Base-by-base conservation (phyloP, 139 green algal genomes). In the Eudorina sp. region DNA sequence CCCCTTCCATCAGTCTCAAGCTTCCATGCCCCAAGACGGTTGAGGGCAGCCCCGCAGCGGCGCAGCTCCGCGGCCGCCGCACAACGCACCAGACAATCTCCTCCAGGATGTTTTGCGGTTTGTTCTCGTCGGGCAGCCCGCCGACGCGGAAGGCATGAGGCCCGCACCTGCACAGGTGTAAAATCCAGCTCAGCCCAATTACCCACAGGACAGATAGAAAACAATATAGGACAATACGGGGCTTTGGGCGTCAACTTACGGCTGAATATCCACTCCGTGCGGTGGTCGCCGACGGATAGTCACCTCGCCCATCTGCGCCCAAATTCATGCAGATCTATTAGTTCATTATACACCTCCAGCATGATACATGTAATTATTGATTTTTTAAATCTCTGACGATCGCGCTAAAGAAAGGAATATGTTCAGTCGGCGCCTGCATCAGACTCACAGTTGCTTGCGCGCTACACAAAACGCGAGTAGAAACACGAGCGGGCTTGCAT, bases 71-170 rank as follows among this genome's bases (percentile, higher is more conserved):
- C n/a, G n/a, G n/a, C n/a, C n/a, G n/a, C n/a, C n/a, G n/a, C n/a
- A n/a, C n/a, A n/a, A 74, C 78, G 38, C 76, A 96, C 97, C 98
- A 99, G 23, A 99, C 97, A 82, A 99, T 99, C 90, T 99, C 98
- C 89, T 99, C 98, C 82, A 99, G 91, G 74, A 99, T 99, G 92
- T 99, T 99, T 31, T 91, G 92, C 0, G 98, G 97, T 89, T 98
- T 94, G 91, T 98, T 98, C 70, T 96, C 95, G 53, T 98, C 96
- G 27, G 93, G 68, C 60, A 94, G 43, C 23, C 89, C 89, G 23
- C 92, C 86, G 0, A 98, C 94, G 64, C 95, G 90, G 89, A 98
- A 98, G 21, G 92, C 89, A 21, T 97, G 92, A 0, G 93, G 93
- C 2, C 97, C 97, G 83, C 95, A 97, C n/a, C 95, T 97, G 91